phyloP scores from a whole-genome alignment of 495 filamentous ascomycete species.

The Lindgomyces ingoldianus region DNA sequence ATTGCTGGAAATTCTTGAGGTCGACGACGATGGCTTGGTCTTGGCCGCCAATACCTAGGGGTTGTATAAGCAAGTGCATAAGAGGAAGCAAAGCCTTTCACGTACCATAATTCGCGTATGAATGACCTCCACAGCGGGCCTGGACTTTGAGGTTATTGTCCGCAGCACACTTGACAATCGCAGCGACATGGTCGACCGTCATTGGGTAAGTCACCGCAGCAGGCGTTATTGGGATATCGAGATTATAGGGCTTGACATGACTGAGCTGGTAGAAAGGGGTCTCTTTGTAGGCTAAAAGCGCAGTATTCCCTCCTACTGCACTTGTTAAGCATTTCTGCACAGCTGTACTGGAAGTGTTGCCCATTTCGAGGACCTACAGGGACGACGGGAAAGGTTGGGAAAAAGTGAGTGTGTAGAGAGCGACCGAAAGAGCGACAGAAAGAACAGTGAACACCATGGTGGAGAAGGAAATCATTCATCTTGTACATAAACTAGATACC shows the following conservation, averaged over 20 bases:
- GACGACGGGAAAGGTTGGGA: background rate
- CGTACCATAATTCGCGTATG: slow-evolving; percentile 39
- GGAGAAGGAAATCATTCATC: too few relatives aligned
- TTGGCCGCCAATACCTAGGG: slow-evolving; percentile 50
- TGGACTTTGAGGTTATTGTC: slow-evolving; percentile 37
- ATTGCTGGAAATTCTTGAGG: slow-evolving; percentile 53
- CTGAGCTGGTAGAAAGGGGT: slow-evolving; percentile 25
- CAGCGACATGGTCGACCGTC: slow-evolving; percentile 35
- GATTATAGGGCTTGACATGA: slow-evolving; percentile 40
- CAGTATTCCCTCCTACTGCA: slow-evolving; percentile 29
- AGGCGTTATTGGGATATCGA: slow-evolving; percentile 30
- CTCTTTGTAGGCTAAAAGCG: slow-evolving; percentile 21
- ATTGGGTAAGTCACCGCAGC: slow-evolving; percentile 36
- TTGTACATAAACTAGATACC: too few relatives aligned
- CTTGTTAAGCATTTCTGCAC: slow-evolving; percentile 25
- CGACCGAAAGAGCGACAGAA: too few relatives aligned
- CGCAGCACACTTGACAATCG: slow-evolving; percentile 37
- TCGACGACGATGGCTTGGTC: slow-evolving; percentile 52
- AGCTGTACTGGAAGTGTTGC: slow-evolving; percentile 24
- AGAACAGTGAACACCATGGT: too few relatives aligned
- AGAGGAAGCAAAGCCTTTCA: background rate
- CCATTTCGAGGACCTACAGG: background rate
- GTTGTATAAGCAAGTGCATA: background rate
- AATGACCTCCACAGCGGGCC: slow-evolving; percentile 36
- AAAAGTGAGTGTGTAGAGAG: too few relatives aligned